A percentile compares a stretch with the other conserved stretches of the same genome.
Evolutionary conservation across 192 early-diverging fungal species (phyloP).

Genomic region (Coemansia sp.): DNA sequence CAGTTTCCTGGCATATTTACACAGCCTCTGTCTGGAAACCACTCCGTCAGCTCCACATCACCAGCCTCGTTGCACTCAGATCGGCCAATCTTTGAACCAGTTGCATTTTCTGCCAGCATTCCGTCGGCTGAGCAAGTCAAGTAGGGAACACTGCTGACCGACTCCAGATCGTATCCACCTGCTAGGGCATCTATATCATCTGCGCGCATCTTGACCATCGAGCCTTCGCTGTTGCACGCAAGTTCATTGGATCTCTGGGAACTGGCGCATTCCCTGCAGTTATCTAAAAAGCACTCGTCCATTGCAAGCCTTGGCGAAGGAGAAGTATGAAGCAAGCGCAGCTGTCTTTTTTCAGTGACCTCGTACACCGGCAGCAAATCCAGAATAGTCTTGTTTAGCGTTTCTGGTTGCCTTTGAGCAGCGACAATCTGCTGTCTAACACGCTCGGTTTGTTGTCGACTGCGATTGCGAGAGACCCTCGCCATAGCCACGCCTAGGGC

Average conservation of each 20-base stretch:
- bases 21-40: background rate
- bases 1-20: constrained; percentile 2
- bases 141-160: constrained; percentile 1
- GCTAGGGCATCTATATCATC: background rate
- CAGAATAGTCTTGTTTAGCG: constrained; percentile 52
- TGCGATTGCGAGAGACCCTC: constrained; percentile 43
- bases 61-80: constrained; percentile 1
- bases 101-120: background rate
- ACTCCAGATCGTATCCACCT: constrained; percentile 33
- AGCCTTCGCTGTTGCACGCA: background rate
- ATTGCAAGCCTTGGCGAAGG: constrained; percentile 18
- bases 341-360: constrained; percentile 44
- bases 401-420: constrained; percentile 28
- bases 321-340: constrained; percentile 23
- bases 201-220: constrained; percentile 5
- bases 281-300: constrained; percentile 24
- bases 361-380: constrained; percentile 52
- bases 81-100: background rate
- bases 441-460: constrained; percentile 26
- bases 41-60: constrained; percentile 15
- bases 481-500: constrained; percentile 55
- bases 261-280: background rate
- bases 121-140: background rate
- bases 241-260: background rate
- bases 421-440: constrained; percentile 26